Evolutionary conservation across 306 rosid species (phyloP).

Genomic region (Potentilla sterilis): DNA sequence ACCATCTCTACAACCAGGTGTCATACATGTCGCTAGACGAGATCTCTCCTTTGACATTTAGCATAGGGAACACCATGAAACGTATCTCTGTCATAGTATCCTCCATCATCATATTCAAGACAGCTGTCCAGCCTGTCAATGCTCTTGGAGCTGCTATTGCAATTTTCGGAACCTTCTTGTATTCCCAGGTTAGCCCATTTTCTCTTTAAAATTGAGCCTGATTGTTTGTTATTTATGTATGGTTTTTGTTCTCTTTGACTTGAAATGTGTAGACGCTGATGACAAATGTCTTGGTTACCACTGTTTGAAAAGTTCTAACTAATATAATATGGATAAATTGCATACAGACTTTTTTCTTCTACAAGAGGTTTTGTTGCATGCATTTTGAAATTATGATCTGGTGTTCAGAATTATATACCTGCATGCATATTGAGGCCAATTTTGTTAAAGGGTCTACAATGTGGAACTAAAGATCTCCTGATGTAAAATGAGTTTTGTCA

Average conservation of each 20-base stretch:
- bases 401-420: not conserved
- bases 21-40: slow-evolving; percentile 96
- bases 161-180: slow-evolving; percentile 85
- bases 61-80: slow-evolving; percentile 98
- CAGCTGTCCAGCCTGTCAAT: slow-evolving; percentile 92
- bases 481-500: not conserved
- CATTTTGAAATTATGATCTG: not conserved
- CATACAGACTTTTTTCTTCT: not conserved
- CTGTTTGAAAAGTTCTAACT: not conserved
- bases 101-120: slow-evolving; percentile 89
- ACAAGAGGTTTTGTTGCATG: not conserved
- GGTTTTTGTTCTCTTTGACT: not conserved
- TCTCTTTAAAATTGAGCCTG: slow-evolving; percentile 1
- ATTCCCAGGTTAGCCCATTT: slow-evolving; percentile 74
- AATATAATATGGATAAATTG: not conserved
- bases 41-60: slow-evolving; percentile 95
- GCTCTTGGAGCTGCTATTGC: slow-evolving; percentile 98
- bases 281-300: not conserved
- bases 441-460: not conserved
- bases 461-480: not conserved
- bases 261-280: not conserved
- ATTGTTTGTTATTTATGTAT: not conserved
- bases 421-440: not conserved
- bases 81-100: slow-evolving; percentile 94
- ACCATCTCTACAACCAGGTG: slow-evolving; percentile 94